Percentiles rank a stretch among this genome's conserved stretches.
These are phyloP conservation scores for Malassezia slooffiae DNA, from an alignment of 1,284 basidiomycete genomes.

Conservation along the genomic window DNA sequence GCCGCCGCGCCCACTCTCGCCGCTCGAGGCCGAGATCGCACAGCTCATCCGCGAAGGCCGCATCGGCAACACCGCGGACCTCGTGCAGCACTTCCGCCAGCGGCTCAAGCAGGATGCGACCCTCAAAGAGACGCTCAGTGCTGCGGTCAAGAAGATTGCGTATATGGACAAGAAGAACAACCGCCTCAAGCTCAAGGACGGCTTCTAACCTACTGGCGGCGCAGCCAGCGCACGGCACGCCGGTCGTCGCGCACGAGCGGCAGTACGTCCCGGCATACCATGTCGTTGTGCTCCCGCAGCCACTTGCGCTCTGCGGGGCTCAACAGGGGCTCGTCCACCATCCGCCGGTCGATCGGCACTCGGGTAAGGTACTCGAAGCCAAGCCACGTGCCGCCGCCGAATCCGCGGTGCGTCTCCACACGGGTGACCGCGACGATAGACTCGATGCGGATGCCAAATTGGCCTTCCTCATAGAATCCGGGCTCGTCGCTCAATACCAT, in stretches of 20 bases:
- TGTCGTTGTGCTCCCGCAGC: conserved; percentile 45
- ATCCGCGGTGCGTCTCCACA: conserved; percentile 26
- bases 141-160: conserved; percentile 31
- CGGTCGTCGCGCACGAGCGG: conserved; percentile 37
- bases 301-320: conserved; percentile 34
- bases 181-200: conserved; percentile 32
- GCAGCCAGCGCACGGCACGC: conserved; percentile 30
- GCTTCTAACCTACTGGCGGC: conserved; percentile 21
- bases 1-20: conserved; percentile 16
- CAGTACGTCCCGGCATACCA: conserved; percentile 24
- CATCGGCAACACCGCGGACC: conserved; percentile 28
- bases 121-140: conserved; percentile 34
- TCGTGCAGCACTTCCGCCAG: conserved; percentile 36
- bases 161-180: conserved; percentile 38
- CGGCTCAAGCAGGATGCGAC: conserved; percentile 31
- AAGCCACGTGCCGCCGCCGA: conserved; percentile 36
- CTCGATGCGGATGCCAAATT: conserved; percentile 40
- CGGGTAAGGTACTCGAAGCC: conserved; percentile 47
- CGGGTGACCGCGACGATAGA: conserved; percentile 28
- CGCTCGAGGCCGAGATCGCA: conserved; percentile 33
- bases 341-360: conserved; percentile 35
- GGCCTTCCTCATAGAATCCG: conserved; percentile 39
- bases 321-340: conserved; percentile 41
- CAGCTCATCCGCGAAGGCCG: conserved; percentile 27
- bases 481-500: conserved; percentile 40